These are phyloP conservation scores for Nicotiana rustica DNA, from an alignment of 305 asterid genomes.

Conservation along the genomic window DNA sequence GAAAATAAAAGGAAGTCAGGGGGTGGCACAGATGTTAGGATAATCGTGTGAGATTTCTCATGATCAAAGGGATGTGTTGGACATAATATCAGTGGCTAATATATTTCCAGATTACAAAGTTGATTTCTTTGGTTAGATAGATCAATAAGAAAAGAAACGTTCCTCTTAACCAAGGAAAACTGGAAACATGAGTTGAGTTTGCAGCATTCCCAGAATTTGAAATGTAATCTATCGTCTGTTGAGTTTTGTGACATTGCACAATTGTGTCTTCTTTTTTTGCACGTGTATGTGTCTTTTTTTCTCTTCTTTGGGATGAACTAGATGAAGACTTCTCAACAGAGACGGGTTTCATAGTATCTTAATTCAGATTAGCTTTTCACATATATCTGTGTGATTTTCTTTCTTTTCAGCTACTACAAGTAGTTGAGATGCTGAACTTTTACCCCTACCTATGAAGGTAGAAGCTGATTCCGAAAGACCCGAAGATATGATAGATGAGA, in stretches of 20 bases:
- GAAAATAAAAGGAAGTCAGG: conserved; percentile 5
- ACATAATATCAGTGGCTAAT: not conserved
- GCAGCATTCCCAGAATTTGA: not conserved
- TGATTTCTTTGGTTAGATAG: conserved; percentile 12
- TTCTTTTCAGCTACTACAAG: not conserved
- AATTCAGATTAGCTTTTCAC: not conserved
- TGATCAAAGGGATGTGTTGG: not conserved
- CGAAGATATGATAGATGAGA: not conserved
- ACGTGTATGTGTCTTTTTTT: too few relatives aligned
- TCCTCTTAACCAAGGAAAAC: not conserved
- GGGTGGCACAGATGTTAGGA: not conserved
- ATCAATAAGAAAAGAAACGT: conserved; percentile 16
- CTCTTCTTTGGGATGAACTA: not conserved
- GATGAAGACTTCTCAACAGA: not conserved
- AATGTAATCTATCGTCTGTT: not conserved
- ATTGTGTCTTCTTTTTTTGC: not conserved
- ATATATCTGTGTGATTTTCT: not conserved
- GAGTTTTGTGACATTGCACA: not conserved
- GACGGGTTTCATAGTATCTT: not conserved
- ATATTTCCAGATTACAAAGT: not conserved
- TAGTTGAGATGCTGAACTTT: not conserved
- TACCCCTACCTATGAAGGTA: too few relatives aligned
- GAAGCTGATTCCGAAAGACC: too few relatives aligned
- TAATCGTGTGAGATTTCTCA: not conserved
- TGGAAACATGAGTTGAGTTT: conserved; percentile 14